Conservation (phyloP, 1,284 basidiomycete species). For the Kalmanozyma brasiliensis region DNA sequence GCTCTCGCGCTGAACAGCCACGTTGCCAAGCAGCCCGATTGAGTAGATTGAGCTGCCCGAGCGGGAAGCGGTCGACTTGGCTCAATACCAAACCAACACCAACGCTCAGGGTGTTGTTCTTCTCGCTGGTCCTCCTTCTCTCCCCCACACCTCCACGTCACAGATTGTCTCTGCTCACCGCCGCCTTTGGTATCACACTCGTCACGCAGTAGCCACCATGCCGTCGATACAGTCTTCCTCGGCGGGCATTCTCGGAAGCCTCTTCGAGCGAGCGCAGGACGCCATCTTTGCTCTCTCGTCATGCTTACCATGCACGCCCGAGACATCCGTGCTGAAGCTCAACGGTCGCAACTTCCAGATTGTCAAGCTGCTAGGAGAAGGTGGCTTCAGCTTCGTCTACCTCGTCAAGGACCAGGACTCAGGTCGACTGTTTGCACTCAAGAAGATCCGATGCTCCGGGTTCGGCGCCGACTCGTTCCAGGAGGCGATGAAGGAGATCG, state of each 20-base stretch:
- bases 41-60: background rate
- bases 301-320: constrained; percentile 53
- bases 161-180: too few species aligned
- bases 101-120: constrained; percentile 27
- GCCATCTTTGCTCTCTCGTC: constrained; percentile 54
- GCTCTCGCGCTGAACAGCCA: too few species aligned
- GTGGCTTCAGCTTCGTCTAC: constrained; percentile 67
- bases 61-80: background rate
- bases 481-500: constrained; percentile 66
- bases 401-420: constrained; percentile 62
- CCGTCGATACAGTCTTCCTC: constrained; percentile 36
- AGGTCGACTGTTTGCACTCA: constrained; percentile 64
- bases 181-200: too few species aligned
- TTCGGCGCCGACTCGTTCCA: constrained; percentile 63
- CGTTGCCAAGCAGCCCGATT: constrained; percentile 5
- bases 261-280: constrained; percentile 54
- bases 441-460: constrained; percentile 66
- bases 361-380: constrained; percentile 64
- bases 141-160: constrained; percentile 3
- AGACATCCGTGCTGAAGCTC: constrained; percentile 52
- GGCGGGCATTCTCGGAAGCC: constrained; percentile 19
- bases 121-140: background rate
- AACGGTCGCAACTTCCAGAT: constrained; percentile 63
- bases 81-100: constrained; percentile 9
- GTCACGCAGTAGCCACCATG: constrained; percentile 9